phyloP scores from a whole-genome alignment of 169 alveolate genomes.

The Cytauxzoon felis region DNA sequence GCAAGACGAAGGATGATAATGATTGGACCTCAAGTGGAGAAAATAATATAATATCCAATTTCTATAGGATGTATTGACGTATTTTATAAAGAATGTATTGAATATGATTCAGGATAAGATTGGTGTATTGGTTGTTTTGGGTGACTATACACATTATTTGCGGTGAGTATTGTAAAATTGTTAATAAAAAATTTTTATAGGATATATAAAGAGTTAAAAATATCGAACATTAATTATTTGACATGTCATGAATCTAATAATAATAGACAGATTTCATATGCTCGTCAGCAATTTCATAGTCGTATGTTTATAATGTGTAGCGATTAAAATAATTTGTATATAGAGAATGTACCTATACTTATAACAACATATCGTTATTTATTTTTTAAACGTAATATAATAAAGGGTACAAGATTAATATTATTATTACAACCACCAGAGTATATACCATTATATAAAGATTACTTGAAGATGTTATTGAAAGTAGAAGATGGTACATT shows the following conservation, averaged over 20 bases:
- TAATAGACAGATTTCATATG: conserved; percentile 40
- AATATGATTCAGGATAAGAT: conserved; percentile 34
- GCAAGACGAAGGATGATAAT: too few relatives aligned
- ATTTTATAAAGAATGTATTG: conserved; percentile 53
- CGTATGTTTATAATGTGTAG: conserved; percentile 9
- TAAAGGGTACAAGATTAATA: conserved; percentile 69
- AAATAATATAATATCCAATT: neutral
- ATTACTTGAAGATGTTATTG: conserved; percentile 33
- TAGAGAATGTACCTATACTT: conserved; percentile 50
- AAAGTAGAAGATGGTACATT: conserved; percentile 35
- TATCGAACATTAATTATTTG: conserved; percentile 39
- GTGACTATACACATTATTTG: conserved; percentile 59
- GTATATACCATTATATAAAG: conserved; percentile 59
- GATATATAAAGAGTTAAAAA: conserved; percentile 24
- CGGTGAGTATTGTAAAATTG: conserved; percentile 3
- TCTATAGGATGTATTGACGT: conserved; percentile 10
- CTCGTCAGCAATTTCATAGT: conserved; percentile 56
- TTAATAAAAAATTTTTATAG: neutral
- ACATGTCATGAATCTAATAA: conserved; percentile 55
- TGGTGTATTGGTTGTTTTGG: conserved; percentile 38
- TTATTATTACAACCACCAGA: conserved; percentile 68
- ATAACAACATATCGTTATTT: conserved; percentile 67
- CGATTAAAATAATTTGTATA: neutral
- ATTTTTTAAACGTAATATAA: conserved; percentile 68
- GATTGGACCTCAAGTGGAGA: too few relatives aligned